These are phyloP conservation scores for Lachancea kluyveri DNA, from an alignment of 805 yeast genomes.

Conservation along the genomic window DNA sequence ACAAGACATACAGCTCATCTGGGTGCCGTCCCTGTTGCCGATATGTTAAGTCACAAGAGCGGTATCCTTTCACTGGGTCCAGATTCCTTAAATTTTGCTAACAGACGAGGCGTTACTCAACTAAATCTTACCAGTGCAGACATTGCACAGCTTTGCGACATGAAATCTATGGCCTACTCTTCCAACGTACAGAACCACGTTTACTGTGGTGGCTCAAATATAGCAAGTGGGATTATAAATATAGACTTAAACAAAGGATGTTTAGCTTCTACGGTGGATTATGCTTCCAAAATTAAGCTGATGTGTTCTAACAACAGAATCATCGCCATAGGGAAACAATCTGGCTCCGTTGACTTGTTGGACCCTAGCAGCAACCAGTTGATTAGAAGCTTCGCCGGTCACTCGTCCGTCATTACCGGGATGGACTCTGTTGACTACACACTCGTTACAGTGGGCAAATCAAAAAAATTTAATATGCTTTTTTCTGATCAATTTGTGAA, in stretches of 20 bases:
- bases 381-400: constrained; percentile 51
- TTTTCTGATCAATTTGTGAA: constrained; percentile 75
- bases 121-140: constrained; percentile 28
- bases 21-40: constrained; percentile 39
- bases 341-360: constrained; percentile 58
- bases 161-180: constrained; percentile 38
- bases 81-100: constrained; percentile 45
- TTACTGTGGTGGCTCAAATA: constrained; percentile 37
- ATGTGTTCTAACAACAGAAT: constrained; percentile 48
- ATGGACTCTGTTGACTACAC: constrained; percentile 60
- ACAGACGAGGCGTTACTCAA: constrained; percentile 49
- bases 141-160: constrained; percentile 29
- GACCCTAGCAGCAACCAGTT: constrained; percentile 47
- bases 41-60: constrained; percentile 46
- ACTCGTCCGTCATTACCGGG: constrained; percentile 55
- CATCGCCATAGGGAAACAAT: constrained; percentile 49
- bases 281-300: constrained; percentile 39
- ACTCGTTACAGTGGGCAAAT: constrained; percentile 76
- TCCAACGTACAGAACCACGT: constrained; percentile 37
- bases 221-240: constrained; percentile 33
- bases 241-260: constrained; percentile 38
- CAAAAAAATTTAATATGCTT: constrained; percentile 52
- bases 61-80: constrained; percentile 55
- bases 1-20: constrained; percentile 51
- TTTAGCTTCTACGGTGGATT: constrained; percentile 34